phyloP scores from a whole-genome alignment of 192 early-diverging fungal genomes.

The Entomortierella chlamydospora region DNA sequence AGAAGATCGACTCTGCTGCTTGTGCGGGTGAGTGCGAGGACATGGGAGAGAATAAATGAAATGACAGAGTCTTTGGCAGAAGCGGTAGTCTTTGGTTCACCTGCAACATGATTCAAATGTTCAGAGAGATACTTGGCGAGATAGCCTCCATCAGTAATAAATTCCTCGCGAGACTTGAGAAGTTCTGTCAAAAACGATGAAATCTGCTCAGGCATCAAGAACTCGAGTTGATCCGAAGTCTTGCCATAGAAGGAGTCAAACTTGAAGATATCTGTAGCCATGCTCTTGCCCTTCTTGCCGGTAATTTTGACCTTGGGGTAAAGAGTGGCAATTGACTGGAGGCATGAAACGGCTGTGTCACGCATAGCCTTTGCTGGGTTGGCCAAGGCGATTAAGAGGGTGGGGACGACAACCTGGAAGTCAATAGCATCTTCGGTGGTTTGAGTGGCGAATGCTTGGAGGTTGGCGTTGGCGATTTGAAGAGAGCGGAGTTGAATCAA shows the following conservation, averaged over 20 bases:
- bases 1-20: conserved; percentile 65
- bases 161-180: conserved; percentile 49
- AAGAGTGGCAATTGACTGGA: conserved; percentile 58
- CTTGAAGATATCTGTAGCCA: conserved; percentile 37
- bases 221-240: conserved; percentile 43
- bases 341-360: conserved; percentile 68
- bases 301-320: conserved; percentile 59
- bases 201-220: conserved; percentile 27
- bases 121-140: conserved; percentile 52
- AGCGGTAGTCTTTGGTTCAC: conserved; percentile 28
- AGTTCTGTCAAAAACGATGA: conserved; percentile 28
- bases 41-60: conserved; percentile 67
- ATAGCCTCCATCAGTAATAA: conserved; percentile 54
- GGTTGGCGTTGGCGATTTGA: conserved; percentile 65
- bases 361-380: conserved; percentile 70
- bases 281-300: conserved; percentile 51
- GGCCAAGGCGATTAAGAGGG: conserved; percentile 74
- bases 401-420: conserved; percentile 77
- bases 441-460: conserved; percentile 40
- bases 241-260: conserved; percentile 54
- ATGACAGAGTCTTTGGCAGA: conserved; percentile 54
- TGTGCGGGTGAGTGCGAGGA: conserved; percentile 55
- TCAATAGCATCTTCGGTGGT: conserved; percentile 52
- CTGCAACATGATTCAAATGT: conserved; percentile 51
- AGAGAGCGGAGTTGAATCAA: conserved; percentile 63